phyloP scores from a whole-genome alignment of 2,329 filamentous ascomycete species.

The Colletotrichum eremochloae region DNA sequence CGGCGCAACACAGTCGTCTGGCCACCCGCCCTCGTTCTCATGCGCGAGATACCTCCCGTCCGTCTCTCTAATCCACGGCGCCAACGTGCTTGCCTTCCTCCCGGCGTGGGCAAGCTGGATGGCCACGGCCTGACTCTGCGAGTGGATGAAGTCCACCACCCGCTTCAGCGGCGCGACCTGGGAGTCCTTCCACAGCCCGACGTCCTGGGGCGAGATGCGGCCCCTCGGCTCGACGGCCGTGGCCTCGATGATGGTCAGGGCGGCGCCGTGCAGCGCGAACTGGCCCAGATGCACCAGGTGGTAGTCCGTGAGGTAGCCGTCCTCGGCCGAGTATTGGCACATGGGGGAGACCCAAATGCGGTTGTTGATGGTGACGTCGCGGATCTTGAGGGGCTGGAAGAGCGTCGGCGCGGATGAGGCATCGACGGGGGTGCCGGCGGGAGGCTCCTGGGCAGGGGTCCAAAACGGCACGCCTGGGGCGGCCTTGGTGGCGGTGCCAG shows the following conservation, averaged over 20 bases:
- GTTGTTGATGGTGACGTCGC: conserved; percentile 66
- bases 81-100: conserved; percentile 72
- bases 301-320: conserved; percentile 82
- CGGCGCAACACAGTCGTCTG: conserved; percentile 65
- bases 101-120: conserved; percentile 89
- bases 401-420: conserved; percentile 62
- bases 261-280: conserved; percentile 81
- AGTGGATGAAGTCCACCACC: conserved; percentile 84
- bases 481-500: conserved; percentile 51
- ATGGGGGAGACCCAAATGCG: conserved; percentile 72
- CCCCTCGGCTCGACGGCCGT: conserved; percentile 81
- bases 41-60: conserved; percentile 63
- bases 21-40: conserved; percentile 68
- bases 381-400: conserved; percentile 69
- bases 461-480: conserved; percentile 64
- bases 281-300: conserved; percentile 87
- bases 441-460: conserved; percentile 67
- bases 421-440: conserved; percentile 62
- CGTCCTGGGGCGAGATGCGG: conserved; percentile 84
- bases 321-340: conserved; percentile 70
- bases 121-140: conserved; percentile 80
- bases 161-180: conserved; percentile 80
- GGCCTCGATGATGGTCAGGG: conserved; percentile 82
- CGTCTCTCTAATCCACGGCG: conserved; percentile 75
- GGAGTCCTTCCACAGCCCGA: conserved; percentile 85